Percentiles rank a stretch among this genome's conserved stretches.
These are phyloP conservation scores for Ilex asprella DNA, from an alignment of 257 asterid species.

Conservation along the genomic window DNA sequence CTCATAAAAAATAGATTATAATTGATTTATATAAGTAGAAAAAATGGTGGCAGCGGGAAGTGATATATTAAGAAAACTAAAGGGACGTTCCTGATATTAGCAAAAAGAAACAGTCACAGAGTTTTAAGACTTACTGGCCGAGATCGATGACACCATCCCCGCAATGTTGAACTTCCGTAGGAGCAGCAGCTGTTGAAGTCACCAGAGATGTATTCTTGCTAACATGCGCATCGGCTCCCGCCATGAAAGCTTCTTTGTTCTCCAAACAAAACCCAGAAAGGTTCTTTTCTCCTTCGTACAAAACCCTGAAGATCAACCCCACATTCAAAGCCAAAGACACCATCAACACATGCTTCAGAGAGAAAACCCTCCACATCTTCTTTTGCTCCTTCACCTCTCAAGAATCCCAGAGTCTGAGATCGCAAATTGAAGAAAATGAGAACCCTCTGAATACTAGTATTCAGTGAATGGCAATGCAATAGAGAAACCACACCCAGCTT, in stretches of 20 bases:
- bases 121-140: constrained; percentile 62
- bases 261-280: constrained; percentile 4
- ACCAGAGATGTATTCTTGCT: constrained; percentile 31
- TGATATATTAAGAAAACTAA: no score
- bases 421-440: no score
- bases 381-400: constrained; percentile 13
- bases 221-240: constrained; percentile 7
- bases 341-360: constrained; percentile 19
- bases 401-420: no score
- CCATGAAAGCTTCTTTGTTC: background rate
- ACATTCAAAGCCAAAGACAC: constrained; percentile 26
- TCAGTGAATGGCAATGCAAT: no score
- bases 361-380: constrained; percentile 1
- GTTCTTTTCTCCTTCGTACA: constrained; percentile 14
- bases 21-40: no score
- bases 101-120: no score
- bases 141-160: constrained; percentile 37
- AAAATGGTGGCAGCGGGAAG: no score
- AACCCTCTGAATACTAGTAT: no score
- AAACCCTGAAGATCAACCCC: constrained; percentile 20
- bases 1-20: no score
- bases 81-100: no score
- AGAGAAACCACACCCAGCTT: no score
- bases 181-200: constrained; percentile 18
- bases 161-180: constrained; percentile 15